phyloP scores from a whole-genome alignment of 495 filamentous ascomycete genomes.

The Stereocaulon alpinum region DNA sequence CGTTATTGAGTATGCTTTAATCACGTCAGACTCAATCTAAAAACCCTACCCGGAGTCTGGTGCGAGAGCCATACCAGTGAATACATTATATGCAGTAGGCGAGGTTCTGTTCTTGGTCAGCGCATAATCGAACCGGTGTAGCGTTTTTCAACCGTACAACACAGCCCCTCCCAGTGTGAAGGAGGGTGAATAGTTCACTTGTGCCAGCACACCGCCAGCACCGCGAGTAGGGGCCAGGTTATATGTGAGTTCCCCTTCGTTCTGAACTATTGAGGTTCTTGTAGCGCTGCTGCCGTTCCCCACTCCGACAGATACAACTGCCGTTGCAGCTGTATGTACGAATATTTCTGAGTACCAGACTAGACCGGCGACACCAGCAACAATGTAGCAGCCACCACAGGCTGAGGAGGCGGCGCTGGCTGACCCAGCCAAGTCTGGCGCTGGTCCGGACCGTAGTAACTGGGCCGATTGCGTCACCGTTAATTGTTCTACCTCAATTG shows the following conservation, averaged over 20 bases:
- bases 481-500: slow-evolving; percentile 1
- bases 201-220: slow-evolving; percentile 10
- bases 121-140: too few relatives aligned
- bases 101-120: slow-evolving; percentile 16
- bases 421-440: slow-evolving; percentile 15
- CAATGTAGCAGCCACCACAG: slow-evolving; percentile 19
- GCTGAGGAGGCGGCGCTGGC: neutral
- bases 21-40: neutral
- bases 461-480: slow-evolving; percentile 8
- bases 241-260: slow-evolving; percentile 18
- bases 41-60: too few relatives aligned
- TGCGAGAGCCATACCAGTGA: slow-evolving; percentile 10
- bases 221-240: slow-evolving; percentile 2
- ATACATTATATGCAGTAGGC: slow-evolving; percentile 24
- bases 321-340: slow-evolving; percentile 20
- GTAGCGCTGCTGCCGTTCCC: slow-evolving; percentile 19
- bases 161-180: slow-evolving; percentile 17
- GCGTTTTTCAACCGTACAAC: slow-evolving; percentile 11
- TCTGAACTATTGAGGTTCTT: slow-evolving; percentile 18
- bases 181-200: slow-evolving; percentile 15
- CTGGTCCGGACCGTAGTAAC: slow-evolving; percentile 5
- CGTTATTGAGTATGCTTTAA: slow-evolving; percentile 18
- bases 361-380: slow-evolving; percentile 20
- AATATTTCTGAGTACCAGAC: slow-evolving; percentile 24
- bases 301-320: slow-evolving; percentile 10